Evolutionary conservation across 75 land plant genomes (phyloP).

Genomic region (Cryptomeria japonica): DNA sequence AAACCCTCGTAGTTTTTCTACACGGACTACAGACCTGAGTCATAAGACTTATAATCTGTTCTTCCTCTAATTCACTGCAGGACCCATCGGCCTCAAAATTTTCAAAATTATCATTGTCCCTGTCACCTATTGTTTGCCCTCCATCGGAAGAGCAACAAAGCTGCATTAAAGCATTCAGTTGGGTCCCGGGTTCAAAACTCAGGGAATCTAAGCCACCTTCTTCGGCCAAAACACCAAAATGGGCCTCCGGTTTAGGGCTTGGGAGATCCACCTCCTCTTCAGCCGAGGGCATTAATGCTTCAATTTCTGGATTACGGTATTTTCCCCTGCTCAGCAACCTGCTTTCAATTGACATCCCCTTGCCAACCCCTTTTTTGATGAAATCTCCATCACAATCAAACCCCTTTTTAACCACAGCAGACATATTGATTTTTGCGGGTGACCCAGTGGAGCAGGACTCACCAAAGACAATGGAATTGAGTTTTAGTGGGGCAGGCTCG

Average conservation of each 20-base stretch:
- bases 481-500: background rate
- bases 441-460: background rate
- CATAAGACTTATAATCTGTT: background rate
- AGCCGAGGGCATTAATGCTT: background rate
- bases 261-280: background rate
- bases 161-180: slow-evolving; percentile 42
- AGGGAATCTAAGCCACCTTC: background rate
- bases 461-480: background rate
- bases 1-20: background rate
- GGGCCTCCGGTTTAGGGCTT: slow-evolving; percentile 30
- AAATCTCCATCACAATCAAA: background rate
- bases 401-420: background rate
- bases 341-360: slow-evolving; percentile 37
- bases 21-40: slow-evolving; percentile 2
- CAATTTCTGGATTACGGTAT: background rate
- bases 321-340: slow-evolving; percentile 23
- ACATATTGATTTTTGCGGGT: slow-evolving; percentile 1
- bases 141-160: slow-evolving; percentile 15
- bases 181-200: slow-evolving; percentile 39
- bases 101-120: background rate
- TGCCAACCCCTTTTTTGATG: background rate
- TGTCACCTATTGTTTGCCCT: background rate
- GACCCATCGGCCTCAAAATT: background rate
- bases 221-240: slow-evolving; percentile 28
- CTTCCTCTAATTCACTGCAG: slow-evolving; percentile 5